These are phyloP conservation scores for Endotrypanum monterogeii DNA, from an alignment of 208 protist genomes.

Conservation along the genomic window DNA sequence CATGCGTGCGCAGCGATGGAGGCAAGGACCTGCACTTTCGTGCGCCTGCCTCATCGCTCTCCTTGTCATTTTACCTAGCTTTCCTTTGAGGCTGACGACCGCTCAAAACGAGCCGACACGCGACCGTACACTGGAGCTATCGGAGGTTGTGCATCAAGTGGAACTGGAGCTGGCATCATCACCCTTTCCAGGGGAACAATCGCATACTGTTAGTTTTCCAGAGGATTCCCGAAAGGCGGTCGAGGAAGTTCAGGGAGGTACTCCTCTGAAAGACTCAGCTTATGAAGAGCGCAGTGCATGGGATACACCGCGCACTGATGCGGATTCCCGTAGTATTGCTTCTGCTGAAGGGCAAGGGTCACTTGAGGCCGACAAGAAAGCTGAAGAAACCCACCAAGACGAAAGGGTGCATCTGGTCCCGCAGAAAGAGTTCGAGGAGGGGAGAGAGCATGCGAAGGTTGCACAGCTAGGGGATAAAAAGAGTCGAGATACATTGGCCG, in stretches of 20 bases:
- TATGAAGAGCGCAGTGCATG: not conserved
- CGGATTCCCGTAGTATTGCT: not conserved
- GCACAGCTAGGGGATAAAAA: not conserved
- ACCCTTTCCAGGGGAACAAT: not conserved
- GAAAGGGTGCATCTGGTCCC: not conserved
- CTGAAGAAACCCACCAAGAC: not conserved
- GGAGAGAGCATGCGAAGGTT: not conserved
- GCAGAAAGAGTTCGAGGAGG: not conserved
- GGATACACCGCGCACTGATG: not conserved
- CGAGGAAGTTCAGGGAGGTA: not conserved
- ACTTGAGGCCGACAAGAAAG: not conserved
- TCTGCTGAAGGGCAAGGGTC: not conserved
- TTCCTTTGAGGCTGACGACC: not conserved
- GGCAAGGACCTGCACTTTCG: not conserved
- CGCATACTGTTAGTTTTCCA: not conserved
- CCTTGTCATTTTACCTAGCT: not conserved
- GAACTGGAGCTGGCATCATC: not conserved
- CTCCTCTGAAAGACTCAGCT: not conserved
- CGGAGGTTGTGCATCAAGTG: not conserved
- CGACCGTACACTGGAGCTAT: not conserved
- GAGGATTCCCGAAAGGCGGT: no score
- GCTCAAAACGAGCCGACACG: not conserved
- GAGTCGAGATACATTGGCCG: not conserved
- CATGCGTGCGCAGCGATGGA: not conserved
- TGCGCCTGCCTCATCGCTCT: constrained; percentile 2